A percentile compares a stretch with the other conserved stretches of the same genome.
Conservation (phyloP, 257 asterid genomes). For the Cinchona pubescens region DNA sequence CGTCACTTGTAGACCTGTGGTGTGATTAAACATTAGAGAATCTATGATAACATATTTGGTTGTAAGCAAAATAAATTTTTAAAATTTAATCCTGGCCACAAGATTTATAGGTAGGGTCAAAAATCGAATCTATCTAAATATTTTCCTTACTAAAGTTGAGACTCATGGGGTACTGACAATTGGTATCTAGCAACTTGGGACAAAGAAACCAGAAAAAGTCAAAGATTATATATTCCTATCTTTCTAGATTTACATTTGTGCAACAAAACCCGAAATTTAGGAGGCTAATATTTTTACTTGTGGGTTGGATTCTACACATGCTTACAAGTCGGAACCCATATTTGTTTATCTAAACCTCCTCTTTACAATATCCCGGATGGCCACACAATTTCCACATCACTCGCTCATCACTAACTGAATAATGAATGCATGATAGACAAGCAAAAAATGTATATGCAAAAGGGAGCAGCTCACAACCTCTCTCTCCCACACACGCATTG, state of each 20-base stretch:
- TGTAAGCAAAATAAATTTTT: too few species aligned
- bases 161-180: too few species aligned
- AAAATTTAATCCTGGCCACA: too few species aligned
- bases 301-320: slow-evolving; percentile 24
- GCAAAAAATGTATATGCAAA: not conserved
- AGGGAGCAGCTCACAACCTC: not conserved
- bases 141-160: too few species aligned
- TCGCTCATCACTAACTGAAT: slow-evolving; percentile 26
- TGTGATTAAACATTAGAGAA: too few species aligned
- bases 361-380: slow-evolving; percentile 24
- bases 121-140: too few species aligned
- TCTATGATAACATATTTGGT: too few species aligned
- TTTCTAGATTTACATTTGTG: not conserved
- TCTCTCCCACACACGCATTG: too few species aligned
- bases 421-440: slow-evolving; percentile 1
- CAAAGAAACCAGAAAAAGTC: not conserved
- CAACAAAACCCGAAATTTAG: slow-evolving; percentile 35
- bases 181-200: not conserved
- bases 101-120: too few species aligned
- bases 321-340: slow-evolving; percentile 22
- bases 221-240: not conserved
- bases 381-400: slow-evolving; percentile 27
- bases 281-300: slow-evolving; percentile 22
- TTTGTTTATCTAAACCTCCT: slow-evolving; percentile 33
- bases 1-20: too few species aligned